Base-by-base conservation (phyloP, 805 yeast genomes). In the Monosporozyma aerobia region DNA sequence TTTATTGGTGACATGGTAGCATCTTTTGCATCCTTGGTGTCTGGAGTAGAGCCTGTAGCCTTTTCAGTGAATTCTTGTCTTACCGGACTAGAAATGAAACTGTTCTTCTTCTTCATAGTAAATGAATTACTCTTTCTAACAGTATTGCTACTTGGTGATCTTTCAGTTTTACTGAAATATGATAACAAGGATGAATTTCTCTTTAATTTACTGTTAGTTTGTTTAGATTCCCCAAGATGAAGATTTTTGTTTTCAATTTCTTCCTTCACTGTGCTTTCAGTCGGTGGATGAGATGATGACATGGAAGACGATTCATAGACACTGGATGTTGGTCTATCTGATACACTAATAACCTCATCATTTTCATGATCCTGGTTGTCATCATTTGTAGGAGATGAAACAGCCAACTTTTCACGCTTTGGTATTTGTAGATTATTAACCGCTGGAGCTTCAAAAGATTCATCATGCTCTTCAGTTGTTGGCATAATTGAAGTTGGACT, bases 131-230 rank as follows among this genome's bases (percentile, higher is more conserved):
- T 50, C 19, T 27, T 53, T 19, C 22, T 50, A 1, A 56, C 16
- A 8, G 47, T 14, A 6, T 29, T 39, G 2, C 53, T 50, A 41
- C 48, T 52, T 44, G 51, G 46, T 16, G 54, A 29, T 29, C 64
- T 56, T 6, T 56, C 58, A 43, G 56, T 55, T 16, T 55, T 53
- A 10, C 63, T 56, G 44, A 78, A 65, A 57, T 78, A 81, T 50
- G 80, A 77, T 54, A 81, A 75, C 47, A 81, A 68, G 0, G 86
- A 81, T 0, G 85, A 80, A 54, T 80, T 82, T 56, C 87, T 75
- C 58, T 78, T 77, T 59, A 79, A 83, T 45, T 39, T 39, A 39
- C 19, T 16, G 9, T 23, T 23, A 39, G 25, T 39, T 3, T 39
- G 43, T 16, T 39, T 39, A 19, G 43, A 19, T 7, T 39, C 43